Evolutionary conservation across 306 rosid genomes (phyloP).

Genomic region (Casuarina cunninghamiana): DNA sequence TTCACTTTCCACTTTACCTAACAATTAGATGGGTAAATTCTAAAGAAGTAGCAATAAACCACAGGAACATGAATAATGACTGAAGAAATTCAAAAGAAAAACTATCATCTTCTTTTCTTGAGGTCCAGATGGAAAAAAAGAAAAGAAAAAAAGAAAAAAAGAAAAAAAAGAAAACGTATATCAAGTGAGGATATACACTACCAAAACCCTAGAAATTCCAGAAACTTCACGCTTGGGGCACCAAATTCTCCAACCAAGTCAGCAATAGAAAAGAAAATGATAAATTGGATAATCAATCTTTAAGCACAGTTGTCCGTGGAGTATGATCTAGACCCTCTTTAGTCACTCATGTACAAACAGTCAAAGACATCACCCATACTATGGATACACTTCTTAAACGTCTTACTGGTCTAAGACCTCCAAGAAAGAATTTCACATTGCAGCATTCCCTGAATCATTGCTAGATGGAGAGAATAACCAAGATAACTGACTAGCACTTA

Average conservation of each 20-base stretch:
- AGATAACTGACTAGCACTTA: not conserved
- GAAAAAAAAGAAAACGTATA: too few relatives aligned
- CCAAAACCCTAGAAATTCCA: constrained; percentile 20
- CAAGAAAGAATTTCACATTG: not conserved
- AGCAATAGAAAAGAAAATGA: constrained; percentile 23
- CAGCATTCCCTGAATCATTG: not conserved
- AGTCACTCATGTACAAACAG: constrained; percentile 13
- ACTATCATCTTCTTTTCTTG: constrained; percentile 7
- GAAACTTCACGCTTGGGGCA: constrained; percentile 15
- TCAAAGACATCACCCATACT: not conserved
- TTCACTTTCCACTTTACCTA: not conserved
- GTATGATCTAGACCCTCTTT: constrained; percentile 2
- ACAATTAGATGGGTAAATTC: not conserved
- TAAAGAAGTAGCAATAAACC: constrained; percentile 7
- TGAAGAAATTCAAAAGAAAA: constrained; percentile 13
- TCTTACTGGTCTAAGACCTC: not conserved
- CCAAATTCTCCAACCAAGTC: constrained; percentile 13
- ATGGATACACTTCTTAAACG: not conserved
- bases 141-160: too few relatives aligned
- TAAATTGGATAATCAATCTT: not conserved
- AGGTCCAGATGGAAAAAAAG: too few relatives aligned
- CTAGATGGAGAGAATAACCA: not conserved
- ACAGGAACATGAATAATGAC: constrained; percentile 18
- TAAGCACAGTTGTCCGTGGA: constrained; percentile 21
- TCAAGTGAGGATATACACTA: too few relatives aligned